A percentile compares a stretch with the other conserved stretches of the same genome.
These are phyloP conservation scores for Termitomyces eurrhizus DNA, from an alignment of 768 basidiomycete species.

Conservation along the genomic window DNA sequence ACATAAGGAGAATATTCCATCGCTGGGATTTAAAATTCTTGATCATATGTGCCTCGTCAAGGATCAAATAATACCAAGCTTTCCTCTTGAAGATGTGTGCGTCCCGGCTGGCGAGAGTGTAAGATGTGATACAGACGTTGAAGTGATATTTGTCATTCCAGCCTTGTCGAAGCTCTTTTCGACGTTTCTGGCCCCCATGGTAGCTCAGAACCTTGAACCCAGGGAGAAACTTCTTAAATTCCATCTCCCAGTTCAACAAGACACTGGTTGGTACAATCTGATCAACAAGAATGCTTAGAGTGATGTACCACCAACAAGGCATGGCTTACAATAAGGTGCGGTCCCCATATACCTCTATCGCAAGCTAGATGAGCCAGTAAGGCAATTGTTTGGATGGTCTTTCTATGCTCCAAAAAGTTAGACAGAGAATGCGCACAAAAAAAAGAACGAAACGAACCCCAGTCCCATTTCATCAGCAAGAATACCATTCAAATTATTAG, in stretches of 20 bases:
- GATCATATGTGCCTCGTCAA: slow-evolving; percentile 97
- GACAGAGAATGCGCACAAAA: background rate
- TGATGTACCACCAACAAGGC: background rate
- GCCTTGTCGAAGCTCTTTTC: slow-evolving; percentile 85
- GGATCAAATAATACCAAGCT: slow-evolving; percentile 93
- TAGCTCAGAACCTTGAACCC: slow-evolving; percentile 86
- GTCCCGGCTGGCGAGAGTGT: slow-evolving; percentile 88
- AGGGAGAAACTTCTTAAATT: slow-evolving; percentile 94
- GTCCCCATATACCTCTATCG: slow-evolving; percentile 88
- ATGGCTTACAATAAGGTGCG: slow-evolving; percentile 73
- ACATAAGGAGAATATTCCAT: slow-evolving; percentile 90
- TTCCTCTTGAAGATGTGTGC: slow-evolving; percentile 90
- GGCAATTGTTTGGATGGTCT: slow-evolving; percentile 96
- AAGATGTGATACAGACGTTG: slow-evolving; percentile 94
- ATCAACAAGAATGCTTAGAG: slow-evolving; percentile 16
- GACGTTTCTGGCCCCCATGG: slow-evolving; percentile 84
- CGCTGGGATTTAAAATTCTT: slow-evolving; percentile 94
- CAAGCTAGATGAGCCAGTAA: slow-evolving; percentile 91
- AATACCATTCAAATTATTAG: slow-evolving; percentile 77
- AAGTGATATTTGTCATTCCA: slow-evolving; percentile 89
- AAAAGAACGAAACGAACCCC: slow-evolving; percentile 51
- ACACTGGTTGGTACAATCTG: slow-evolving; percentile 91
- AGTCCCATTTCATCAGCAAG: slow-evolving; percentile 94
- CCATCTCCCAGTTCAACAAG: slow-evolving; percentile 94
- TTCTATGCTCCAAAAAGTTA: slow-evolving; percentile 40